Base-by-base conservation (phyloP, 306 rosid genomes). In the Quercus alba region DNA sequence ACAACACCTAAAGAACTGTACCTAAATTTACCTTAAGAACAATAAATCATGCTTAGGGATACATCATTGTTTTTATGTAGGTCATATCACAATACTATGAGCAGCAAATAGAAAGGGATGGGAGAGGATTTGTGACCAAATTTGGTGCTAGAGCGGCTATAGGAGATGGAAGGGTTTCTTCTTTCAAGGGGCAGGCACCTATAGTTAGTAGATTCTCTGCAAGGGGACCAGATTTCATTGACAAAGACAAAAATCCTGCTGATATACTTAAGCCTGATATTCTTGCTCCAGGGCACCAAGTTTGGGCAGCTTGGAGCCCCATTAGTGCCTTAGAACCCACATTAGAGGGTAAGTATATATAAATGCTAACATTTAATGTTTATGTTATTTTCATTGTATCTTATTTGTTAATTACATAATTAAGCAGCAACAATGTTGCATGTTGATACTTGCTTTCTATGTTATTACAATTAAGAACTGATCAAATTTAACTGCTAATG, bases 271-370 rank as follows among this genome's bases (percentile, higher is more conserved):
- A 93, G 88, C 99, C 99, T 17, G 99, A 95, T 80, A 76, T 95
- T 87, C 89, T 95, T 77, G 96, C 97, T 51, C 99, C 98, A 5
- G 98, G 99, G 6, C 94, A 95, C 78, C 97, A 91, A 85, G 77
- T 95, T 51, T 93, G 99, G 99, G 99, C 88, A 51, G 99, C 99
- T 49, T 95, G 96, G 94, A 87, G 86, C 79, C 98, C 98, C 72
- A 44, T 86, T 0, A 95, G 99, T 56, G 92, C 88, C 86, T 80
- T 44, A 11, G 81, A 86, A 52, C 97, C 99, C 71, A 10, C 82
- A 23, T 73, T 91, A 9, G 64, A 17, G 25, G 99, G 99, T 88
- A 25, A 79, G 61, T 18, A 51, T 10, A 15, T n/a, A 51, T 10
- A 15, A 51, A 72, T 72, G 73, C 44, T 6, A 28, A 30, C 70